phyloP scores from a whole-genome alignment of 2,329 filamentous ascomycete genomes.

The Cladosporium sp. region DNA sequence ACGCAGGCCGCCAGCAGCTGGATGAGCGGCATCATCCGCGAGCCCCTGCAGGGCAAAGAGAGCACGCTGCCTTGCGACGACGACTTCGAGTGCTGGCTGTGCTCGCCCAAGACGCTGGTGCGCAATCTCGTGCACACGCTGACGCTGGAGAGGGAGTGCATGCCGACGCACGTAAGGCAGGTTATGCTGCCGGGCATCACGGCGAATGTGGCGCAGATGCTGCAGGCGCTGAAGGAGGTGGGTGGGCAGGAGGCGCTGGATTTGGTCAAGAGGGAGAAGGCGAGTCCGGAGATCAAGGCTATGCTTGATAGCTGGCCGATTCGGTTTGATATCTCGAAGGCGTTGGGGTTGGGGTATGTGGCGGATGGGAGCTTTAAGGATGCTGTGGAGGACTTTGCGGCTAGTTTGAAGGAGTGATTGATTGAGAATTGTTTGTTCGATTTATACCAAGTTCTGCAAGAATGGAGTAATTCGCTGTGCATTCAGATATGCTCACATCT shows the following conservation, averaged over 20 bases:
- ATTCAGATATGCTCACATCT: not conserved
- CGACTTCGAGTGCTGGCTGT: conserved; percentile 60
- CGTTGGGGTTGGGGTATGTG: conserved; percentile 55
- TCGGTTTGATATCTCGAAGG: conserved; percentile 58
- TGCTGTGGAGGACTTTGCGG: conserved; percentile 49
- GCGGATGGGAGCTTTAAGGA: conserved; percentile 52
- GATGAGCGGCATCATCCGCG: conserved; percentile 56
- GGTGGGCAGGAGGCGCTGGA: conserved; percentile 55
- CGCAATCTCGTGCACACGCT: conserved; percentile 57
- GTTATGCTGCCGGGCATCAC: conserved; percentile 58
- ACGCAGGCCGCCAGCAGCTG: conserved; percentile 56
- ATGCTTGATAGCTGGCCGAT: conserved; percentile 61
- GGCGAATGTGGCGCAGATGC: conserved; percentile 58
- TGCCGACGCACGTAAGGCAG: conserved; percentile 53
- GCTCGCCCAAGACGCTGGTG: conserved; percentile 57
- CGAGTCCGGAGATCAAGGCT: conserved; percentile 52
- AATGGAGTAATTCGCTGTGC: not conserved
- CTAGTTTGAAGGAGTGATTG: conserved; percentile 34
- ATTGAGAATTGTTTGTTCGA: not conserved
- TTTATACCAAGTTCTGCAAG: not conserved
- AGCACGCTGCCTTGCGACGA: conserved; percentile 55
- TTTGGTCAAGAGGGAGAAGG: conserved; percentile 55
- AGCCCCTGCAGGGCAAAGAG: conserved; percentile 53
- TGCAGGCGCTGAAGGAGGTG: conserved; percentile 58
- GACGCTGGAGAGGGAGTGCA: conserved; percentile 52